Evolutionary conservation across 2,329 filamentous ascomycete species (phyloP).

Genomic region (Clonostachys rosea): DNA sequence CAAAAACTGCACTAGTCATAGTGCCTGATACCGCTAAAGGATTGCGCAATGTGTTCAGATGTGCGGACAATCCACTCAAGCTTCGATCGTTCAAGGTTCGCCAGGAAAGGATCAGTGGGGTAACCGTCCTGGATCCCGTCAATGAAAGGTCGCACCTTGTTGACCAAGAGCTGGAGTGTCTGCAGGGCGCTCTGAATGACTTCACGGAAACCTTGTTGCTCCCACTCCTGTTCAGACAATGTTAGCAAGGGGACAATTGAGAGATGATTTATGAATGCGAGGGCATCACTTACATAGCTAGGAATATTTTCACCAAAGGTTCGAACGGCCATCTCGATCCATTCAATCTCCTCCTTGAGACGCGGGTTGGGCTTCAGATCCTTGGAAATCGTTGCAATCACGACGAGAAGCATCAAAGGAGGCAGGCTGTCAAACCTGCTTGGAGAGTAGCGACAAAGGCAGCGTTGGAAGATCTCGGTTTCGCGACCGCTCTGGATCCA

Average conservation of each 20-base stretch:
- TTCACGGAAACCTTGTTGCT: conserved; percentile 25
- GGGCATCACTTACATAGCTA: conserved; percentile 40
- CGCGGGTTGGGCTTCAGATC: conserved; percentile 47
- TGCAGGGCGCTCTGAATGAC: conserved; percentile 30
- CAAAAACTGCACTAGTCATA: neutral
- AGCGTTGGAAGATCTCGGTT: conserved; percentile 55
- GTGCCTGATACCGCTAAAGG: conserved; percentile 13
- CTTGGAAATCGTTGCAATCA: conserved; percentile 59
- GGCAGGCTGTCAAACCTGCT: conserved; percentile 48
- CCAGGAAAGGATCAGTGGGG: conserved; percentile 31
- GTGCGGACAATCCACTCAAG: conserved; percentile 31
- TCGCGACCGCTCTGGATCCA: conserved; percentile 63
- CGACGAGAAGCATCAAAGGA: conserved; percentile 58
- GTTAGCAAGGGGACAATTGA: conserved; percentile 1
- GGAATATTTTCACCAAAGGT: conserved; percentile 43
- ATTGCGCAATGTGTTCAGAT: conserved; percentile 26
- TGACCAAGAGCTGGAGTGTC: conserved; percentile 30
- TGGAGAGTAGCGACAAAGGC: conserved; percentile 28
- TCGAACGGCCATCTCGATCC: conserved; percentile 57
- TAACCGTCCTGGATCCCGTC: conserved; percentile 25
- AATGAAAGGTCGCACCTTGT: conserved; percentile 24
- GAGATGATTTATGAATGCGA: neutral
- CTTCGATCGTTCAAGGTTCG: conserved; percentile 27
- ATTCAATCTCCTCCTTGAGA: conserved; percentile 51
- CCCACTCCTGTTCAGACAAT: conserved; percentile 23